Base-by-base conservation (phyloP, 2,329 filamentous ascomycete species). In the Sclerotinia nivalis region DNA sequence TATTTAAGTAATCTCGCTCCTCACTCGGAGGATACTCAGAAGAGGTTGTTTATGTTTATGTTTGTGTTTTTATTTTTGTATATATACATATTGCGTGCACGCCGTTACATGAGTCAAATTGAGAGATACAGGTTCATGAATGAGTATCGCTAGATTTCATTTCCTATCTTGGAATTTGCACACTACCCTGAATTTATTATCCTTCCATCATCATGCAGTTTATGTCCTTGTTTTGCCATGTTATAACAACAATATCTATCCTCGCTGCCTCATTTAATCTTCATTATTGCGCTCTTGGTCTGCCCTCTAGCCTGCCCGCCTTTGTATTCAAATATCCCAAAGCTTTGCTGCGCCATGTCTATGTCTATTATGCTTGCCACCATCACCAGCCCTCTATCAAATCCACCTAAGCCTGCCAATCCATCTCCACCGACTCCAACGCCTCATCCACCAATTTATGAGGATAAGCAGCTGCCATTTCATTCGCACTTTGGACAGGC, bases 401-500 rank as follows among this genome's bases (percentile, higher is more conserved):
- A 12, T 2, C 31, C 22, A 15, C 12, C 31, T 58, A n/a, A 13
- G 10, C 31, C 31, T 58, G 4, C 55, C 31, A 37, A n/a, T 56
- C 31, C 31, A 40, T 56, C 10, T 37, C 54, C 20, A 37, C 31
- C 55, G 18, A 55, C 3, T 58, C 55, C 2, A 40, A 40, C 12
- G 20, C 20, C 22, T 58, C 34, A 12, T 78, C 75, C 34, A 76
- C 81, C 75, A 77, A 79, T 73, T 80, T 73, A 74, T 59, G 82
- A 78, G 60, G 84, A 81, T 74, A 84, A 82, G 87, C 85, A 20
- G 90, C 89, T 72, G 92, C 84, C 87, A 95, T 89, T 74, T 88
- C 89, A 2, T 90, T 89, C 2, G 93, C 92, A 55, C 89, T 88
- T 72, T 91, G 90, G 75, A 90, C 93, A 15, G 93, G 92, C 76